Percentiles rank a stretch among this genome's conserved stretches.
Conservation (phyloP, 2,329 filamentous ascomycete species). For the Sarocladium strictum region DNA sequence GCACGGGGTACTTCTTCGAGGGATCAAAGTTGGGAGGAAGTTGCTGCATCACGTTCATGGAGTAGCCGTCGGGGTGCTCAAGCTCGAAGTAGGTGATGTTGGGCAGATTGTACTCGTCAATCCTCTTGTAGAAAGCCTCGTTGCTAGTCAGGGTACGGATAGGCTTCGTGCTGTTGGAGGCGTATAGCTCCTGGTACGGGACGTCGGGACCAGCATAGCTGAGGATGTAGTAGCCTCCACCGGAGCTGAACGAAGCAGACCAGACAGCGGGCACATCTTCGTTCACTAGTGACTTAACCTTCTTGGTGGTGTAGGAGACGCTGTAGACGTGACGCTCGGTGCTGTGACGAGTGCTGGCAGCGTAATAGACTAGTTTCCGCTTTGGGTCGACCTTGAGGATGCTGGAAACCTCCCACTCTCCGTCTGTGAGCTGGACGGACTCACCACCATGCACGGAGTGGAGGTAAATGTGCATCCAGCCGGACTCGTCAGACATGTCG, state of each 20-base stretch:
- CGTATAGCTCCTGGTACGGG: constrained; percentile 63
- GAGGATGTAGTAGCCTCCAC: constrained; percentile 59
- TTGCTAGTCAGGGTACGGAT: constrained; percentile 57
- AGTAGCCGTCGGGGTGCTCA: constrained; percentile 53
- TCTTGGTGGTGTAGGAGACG: constrained; percentile 49
- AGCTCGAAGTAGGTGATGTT: constrained; percentile 60
- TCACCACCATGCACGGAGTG: constrained; percentile 51
- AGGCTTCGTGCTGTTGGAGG: constrained; percentile 46
- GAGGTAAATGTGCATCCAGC: constrained; percentile 66
- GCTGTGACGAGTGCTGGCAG: constrained; percentile 58
- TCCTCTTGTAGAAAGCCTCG: constrained; percentile 44
- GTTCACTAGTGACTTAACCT: constrained; percentile 56
- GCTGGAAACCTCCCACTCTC: constrained; percentile 58
- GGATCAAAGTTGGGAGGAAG: constrained; percentile 60
- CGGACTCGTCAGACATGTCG: constrained; percentile 60
- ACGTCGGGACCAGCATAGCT: constrained; percentile 60
- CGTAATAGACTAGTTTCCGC: constrained; percentile 55
- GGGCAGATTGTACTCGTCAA: constrained; percentile 56
- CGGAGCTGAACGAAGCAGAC: constrained; percentile 59
- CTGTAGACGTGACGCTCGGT: constrained; percentile 65
- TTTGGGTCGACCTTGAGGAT: constrained; percentile 54
- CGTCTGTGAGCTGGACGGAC: constrained; percentile 52
- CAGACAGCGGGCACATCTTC: constrained; percentile 53
- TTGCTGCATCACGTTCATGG: constrained; percentile 58
- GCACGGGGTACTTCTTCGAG: constrained; percentile 56